Base-by-base conservation (phyloP, 805 yeast species). In the Sugiyamaella smithiae region DNA sequence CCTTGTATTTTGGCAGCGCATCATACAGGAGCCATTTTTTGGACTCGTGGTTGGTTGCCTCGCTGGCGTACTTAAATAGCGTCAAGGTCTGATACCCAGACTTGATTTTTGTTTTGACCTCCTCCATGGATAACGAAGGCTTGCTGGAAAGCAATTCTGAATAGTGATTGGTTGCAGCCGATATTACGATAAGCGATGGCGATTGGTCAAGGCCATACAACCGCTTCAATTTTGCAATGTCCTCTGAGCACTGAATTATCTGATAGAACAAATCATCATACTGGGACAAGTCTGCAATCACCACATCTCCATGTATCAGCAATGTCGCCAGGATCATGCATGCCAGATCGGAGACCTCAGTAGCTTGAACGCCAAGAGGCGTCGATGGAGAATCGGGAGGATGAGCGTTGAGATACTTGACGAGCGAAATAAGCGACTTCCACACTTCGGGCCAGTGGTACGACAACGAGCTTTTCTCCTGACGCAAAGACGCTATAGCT, bases 391-490 rank as follows among this genome's bases (percentile, higher is more conserved):
- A 23, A 6, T 38, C 35, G 5, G 54, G 53, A 1, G 54, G 56
- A 43, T 58, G 60, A 7, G 53, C 48, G 26, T 53, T 46, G 22
- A 63, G 36, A 40, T 62, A 63, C 41, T 59, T 57, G 7, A 65
- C 42, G 5, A 69, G 40, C 9, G 64, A 56, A 17, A 64, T 46
- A 12, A 68, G 38, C 2, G 71, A 59, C 41, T 54, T 57, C 70
- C 72, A 69, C 29, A 71, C 55, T 42, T 67, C 70, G 7, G 58
- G 48, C 75, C 75, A 70, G 51, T 65, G 63, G 49, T 70, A 70
- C 12, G 45, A 46, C 44, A 52, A 29, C 26, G 60, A 49, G 1
- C 45, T 35, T 32, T 50, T 48, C 4, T 35, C 17, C 12, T 41
- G 36, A 26, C 58, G 47, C 17, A 62, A 47, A 17, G 51, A 44